Percentiles rank a stretch among this genome's conserved stretches.
phyloP scores from a whole-genome alignment of 1,139 yeast genomes.

The Yamadazyma triangularis region DNA sequence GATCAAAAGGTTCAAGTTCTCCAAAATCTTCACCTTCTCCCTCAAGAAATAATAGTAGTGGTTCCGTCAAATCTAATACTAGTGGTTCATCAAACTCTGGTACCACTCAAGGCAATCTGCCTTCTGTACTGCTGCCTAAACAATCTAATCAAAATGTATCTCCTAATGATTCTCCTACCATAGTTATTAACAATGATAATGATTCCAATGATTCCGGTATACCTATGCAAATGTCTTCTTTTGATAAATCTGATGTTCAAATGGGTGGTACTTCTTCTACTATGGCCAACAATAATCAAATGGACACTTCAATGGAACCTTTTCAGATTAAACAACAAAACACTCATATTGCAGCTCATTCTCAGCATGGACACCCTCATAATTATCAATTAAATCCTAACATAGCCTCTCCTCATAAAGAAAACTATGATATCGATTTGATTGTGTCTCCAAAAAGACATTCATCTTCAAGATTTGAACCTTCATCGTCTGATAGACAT shows the following conservation, averaged over 20 bases:
- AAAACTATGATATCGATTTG: conserved; percentile 42
- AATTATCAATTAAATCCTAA: conserved; percentile 35
- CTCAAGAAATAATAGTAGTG: conserved; percentile 30
- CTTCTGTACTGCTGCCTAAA: conserved; percentile 12
- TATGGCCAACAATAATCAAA: conserved; percentile 1
- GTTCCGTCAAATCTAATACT: conserved; percentile 22
- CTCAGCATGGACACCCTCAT: conserved; percentile 25
- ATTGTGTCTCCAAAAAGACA: conserved; percentile 80
- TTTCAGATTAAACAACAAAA: conserved; percentile 2
- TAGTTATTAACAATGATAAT: conserved; percentile 13
- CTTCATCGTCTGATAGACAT: conserved; percentile 57
- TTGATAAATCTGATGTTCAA: neutral
- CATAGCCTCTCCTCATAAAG: conserved; percentile 42
- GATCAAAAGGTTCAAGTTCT: conserved; percentile 8
- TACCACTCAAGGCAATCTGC: conserved; percentile 6
- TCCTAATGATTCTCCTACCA: conserved; percentile 13
- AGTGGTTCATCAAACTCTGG: conserved; percentile 11
- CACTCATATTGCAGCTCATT: conserved; percentile 18
- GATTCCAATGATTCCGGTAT: neutral
- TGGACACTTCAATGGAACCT: conserved; percentile 3
- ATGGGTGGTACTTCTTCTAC: conserved; percentile 1
- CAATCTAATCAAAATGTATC: conserved; percentile 8
- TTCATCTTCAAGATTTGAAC: conserved; percentile 89
- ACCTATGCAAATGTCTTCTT: too few relatives aligned
- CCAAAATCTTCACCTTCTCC: conserved; percentile 28